These are phyloP conservation scores for Alternaria metachromatica DNA, from an alignment of 2,329 filamentous ascomycete genomes.

Conservation along the genomic window DNA sequence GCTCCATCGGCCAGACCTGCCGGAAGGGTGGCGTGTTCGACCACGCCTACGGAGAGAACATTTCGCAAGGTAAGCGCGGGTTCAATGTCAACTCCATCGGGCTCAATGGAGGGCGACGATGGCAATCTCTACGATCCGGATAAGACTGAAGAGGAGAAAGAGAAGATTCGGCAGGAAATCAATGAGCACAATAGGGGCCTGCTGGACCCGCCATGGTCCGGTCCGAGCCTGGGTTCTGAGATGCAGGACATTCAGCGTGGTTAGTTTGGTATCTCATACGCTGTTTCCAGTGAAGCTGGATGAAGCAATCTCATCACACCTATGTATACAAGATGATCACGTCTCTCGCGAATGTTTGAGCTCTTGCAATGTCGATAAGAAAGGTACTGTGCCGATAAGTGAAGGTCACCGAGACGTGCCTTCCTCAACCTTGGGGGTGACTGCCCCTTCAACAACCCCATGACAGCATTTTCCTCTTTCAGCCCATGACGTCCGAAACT, in stretches of 20 bases:
- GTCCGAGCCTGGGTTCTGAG: neutral
- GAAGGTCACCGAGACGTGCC: neutral
- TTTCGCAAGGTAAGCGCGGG: neutral
- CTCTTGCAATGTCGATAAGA: neutral
- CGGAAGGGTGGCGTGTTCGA: neutral
- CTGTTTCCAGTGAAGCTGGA: neutral
- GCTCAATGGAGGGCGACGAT: neutral
- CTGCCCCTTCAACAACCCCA: slow-evolving; percentile 1
- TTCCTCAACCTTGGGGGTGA: neutral
- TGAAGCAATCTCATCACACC: neutral
- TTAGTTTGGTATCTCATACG: neutral
- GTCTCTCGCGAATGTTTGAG: neutral
- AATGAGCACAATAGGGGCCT: neutral
- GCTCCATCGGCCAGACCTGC: neutral
- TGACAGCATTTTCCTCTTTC: neutral
- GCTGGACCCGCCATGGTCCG: neutral
- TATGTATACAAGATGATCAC: neutral
- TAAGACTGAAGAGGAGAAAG: neutral
- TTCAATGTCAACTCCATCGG: neutral
- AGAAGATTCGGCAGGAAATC: neutral
- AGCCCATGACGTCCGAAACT: neutral
- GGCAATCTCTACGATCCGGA: neutral
- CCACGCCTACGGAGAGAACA: neutral
- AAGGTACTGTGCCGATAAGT: neutral
- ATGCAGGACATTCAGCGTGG: neutral